Evolutionary conservation across 78 protist genomes (phyloP).

Genomic region (Chrysochromulina tobinii): DNA sequence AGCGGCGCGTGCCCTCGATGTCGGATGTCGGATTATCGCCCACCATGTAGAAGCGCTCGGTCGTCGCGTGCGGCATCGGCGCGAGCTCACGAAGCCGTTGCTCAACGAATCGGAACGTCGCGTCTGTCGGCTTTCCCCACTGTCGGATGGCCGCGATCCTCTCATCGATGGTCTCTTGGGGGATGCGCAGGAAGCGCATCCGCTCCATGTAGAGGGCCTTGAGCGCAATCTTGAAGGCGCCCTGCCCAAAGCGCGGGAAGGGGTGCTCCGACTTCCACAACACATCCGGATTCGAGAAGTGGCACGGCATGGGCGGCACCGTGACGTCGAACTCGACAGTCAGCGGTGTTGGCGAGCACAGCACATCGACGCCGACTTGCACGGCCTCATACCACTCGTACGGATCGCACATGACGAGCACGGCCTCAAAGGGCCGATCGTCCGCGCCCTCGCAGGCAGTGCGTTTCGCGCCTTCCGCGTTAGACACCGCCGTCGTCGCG

Average conservation of each 20-base stretch:
- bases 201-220: neutral
- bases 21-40: conserved; percentile 54
- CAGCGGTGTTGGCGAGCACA: neutral
- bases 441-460: neutral
- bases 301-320: neutral
- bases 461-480: neutral
- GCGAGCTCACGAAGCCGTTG: neutral
- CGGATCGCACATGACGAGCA: conserved; percentile 26
- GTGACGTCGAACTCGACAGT: neutral
- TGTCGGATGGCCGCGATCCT: neutral
- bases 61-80: neutral
- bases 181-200: neutral
- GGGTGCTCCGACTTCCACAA: conserved; percentile 9
- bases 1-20: conserved; percentile 39
- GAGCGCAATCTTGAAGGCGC: conserved; percentile 39
- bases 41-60: conserved; percentile 39
- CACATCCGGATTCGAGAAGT: conserved; percentile 39
- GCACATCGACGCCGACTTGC: neutral
- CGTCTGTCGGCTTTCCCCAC: neutral
- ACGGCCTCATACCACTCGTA: conserved; percentile 1
- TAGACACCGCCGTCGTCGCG: neutral
- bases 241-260: conserved; percentile 26
- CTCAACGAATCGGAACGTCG: neutral
- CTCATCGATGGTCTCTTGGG: conserved; percentile 3
- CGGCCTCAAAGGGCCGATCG: neutral